Evolutionary conservation across 805 yeast genomes (phyloP).

Genomic region (Saccharomycodes ludwigii): DNA sequence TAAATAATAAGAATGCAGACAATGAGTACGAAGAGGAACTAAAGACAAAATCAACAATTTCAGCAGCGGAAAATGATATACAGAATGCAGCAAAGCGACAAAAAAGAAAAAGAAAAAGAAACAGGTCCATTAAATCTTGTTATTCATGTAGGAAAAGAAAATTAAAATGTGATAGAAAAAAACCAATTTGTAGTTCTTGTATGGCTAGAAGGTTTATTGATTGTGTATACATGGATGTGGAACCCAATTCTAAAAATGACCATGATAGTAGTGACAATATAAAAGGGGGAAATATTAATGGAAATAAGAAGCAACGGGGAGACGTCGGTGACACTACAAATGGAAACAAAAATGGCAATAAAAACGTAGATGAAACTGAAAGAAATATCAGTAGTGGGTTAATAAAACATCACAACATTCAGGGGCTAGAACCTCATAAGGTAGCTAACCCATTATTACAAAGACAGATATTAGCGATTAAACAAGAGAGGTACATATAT

Average conservation of each 20-base stretch:
- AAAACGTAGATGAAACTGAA: no score
- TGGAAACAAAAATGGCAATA: no score
- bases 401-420: no score
- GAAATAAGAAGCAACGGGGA: slow-evolving; percentile 1
- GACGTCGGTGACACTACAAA: no score
- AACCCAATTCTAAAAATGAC: no score
- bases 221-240: slow-evolving; percentile 14
- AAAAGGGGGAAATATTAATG: not conserved
- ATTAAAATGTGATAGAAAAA: slow-evolving; percentile 18
- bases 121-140: slow-evolving; percentile 19
- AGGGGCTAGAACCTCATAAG: not conserved
- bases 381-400: no score
- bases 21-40: no score
- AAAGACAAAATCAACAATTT: no score
- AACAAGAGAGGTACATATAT: slow-evolving; percentile 13
- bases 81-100: no score
- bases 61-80: no score
- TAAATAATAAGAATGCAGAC: no score
- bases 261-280: no score
- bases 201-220: slow-evolving; percentile 9
- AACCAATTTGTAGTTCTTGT: slow-evolving; percentile 20
- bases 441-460: slow-evolving; percentile 7
- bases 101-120: slow-evolving; percentile 12
- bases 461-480: slow-evolving; percentile 7
- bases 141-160: slow-evolving; percentile 19